A percentile compares a stretch with the other conserved stretches of the same genome.
These are phyloP conservation scores for Xylaria castorea DNA, from an alignment of 495 filamentous ascomycete species.

Conservation along the genomic window DNA sequence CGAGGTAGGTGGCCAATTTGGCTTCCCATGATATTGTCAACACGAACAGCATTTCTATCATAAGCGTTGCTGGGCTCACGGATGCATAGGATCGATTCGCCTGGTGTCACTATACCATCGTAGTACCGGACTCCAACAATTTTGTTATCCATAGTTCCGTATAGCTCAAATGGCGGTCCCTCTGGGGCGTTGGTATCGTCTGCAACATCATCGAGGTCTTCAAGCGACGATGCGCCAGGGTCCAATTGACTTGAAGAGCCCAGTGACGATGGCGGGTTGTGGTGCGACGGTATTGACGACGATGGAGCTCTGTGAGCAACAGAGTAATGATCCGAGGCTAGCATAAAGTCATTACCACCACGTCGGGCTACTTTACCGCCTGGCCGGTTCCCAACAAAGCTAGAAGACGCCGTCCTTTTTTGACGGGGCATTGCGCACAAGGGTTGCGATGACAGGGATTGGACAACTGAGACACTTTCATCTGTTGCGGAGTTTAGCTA, in stretches of 20 bases:
- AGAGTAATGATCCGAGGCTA: neutral
- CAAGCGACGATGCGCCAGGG: neutral
- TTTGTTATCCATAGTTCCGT: slow-evolving; percentile 64
- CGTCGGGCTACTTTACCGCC: slow-evolving; percentile 13
- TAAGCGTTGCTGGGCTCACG: slow-evolving; percentile 77
- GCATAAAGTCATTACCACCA: neutral
- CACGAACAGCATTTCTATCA: slow-evolving; percentile 79
- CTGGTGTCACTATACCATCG: slow-evolving; percentile 68
- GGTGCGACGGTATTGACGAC: slow-evolving; percentile 2
- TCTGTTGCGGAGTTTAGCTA: neutral
- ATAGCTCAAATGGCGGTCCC: slow-evolving; percentile 50
- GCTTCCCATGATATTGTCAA: slow-evolving; percentile 76
- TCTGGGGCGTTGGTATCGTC: slow-evolving; percentile 7
- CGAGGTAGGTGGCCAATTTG: slow-evolving; percentile 86
- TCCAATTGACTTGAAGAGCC: slow-evolving; percentile 28
- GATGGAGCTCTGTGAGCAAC: neutral
- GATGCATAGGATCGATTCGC: slow-evolving; percentile 72
- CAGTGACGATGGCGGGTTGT: slow-evolving; percentile 12
- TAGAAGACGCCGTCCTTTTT: slow-evolving; percentile 9
- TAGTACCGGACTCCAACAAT: slow-evolving; percentile 88
- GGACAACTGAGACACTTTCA: neutral
- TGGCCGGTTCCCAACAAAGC: neutral
- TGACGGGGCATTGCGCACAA: slow-evolving; percentile 1
- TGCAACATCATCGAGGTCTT: neutral
- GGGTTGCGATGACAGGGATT: neutral